Base-by-base conservation (phyloP, 176 grass and related monocot species). In the Zea luxurians region DNA sequence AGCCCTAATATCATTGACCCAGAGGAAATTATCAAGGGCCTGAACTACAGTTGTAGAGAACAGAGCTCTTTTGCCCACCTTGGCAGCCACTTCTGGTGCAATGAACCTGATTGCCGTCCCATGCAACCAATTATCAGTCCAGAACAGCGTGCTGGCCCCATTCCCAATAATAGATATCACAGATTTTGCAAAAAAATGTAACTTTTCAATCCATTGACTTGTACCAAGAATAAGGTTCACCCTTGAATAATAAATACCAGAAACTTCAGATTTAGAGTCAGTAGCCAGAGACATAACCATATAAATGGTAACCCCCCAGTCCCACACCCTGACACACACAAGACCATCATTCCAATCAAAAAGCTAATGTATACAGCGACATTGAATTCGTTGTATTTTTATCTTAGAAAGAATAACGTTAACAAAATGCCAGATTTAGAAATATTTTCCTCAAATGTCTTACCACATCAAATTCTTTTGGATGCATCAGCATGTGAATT, bases 381-480 rank as follows among this genome's bases (percentile, higher is more conserved):
- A 2, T 72, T 40, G 60, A 43, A 53, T 55, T 34, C 8, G 48
- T 38, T 16, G 42, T 62, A 60, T 18, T 35, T 54, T 54, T 13
- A 45, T 70, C 65, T 37, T 45, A 71, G 16, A 81, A 72, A 64
- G 58, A 48, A 21, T 1, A 73, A 53, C 12, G 9, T 34, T 79
- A 66, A 73, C 3, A 54, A 44, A 63, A 13, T 72, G 15, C 21
- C 49, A 34, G 17, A 54, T 84, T 62, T 82, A 35, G 10, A 72
- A 82, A n/a, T 61, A 74, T 20, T 70, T 82, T 12, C 66, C 78
- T 37, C 16, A 58, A 46, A 83, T 69, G 37, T 9, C 63, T 77
- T 92, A 96, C 92, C 90, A 89, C 89, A 91, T 99, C 89, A 88
- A 91, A 99, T 89, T 99, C 96, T 90, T 99, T 99, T 69, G 90